Percentiles rank a stretch among this genome's conserved stretches.
These are phyloP conservation scores for Pseudogymnoascus pannorum DNA, from an alignment of 2,329 filamentous ascomycete species.

Conservation along the genomic window DNA sequence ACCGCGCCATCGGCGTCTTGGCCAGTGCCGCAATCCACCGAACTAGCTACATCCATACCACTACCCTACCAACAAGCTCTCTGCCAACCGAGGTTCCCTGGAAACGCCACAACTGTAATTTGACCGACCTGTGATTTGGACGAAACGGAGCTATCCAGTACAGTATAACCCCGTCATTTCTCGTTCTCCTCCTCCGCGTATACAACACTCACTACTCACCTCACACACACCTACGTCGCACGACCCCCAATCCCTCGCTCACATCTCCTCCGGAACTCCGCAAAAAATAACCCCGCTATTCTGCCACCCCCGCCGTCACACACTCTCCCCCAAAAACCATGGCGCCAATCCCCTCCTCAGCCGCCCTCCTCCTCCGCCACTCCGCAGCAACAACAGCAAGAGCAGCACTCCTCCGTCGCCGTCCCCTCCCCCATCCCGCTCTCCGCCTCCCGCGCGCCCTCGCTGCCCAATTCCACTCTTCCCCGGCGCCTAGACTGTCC, in stretches of 20 bases:
- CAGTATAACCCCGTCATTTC: neutral
- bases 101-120: slow-evolving; percentile 6
- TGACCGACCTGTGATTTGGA: neutral
- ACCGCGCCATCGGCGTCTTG: neutral
- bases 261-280: neutral
- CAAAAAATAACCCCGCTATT: neutral
- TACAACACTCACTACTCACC: neutral
- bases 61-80: neutral
- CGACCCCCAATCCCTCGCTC: neutral
- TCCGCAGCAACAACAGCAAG: no score
- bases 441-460: neutral
- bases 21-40: neutral
- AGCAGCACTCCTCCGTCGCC: neutral
- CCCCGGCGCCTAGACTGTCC: neutral
- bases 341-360: neutral
- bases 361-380: neutral
- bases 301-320: neutral
- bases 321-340: neutral
- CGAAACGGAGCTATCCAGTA: neutral
- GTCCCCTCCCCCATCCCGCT: neutral
- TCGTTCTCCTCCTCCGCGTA: neutral
- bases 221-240: neutral
- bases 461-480: neutral
- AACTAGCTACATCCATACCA: no score
- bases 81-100: slow-evolving; percentile 1